These are phyloP conservation scores for Phytophthora colocasiae DNA, from an alignment of 352 stramenopile species.

Conservation along the genomic window DNA sequence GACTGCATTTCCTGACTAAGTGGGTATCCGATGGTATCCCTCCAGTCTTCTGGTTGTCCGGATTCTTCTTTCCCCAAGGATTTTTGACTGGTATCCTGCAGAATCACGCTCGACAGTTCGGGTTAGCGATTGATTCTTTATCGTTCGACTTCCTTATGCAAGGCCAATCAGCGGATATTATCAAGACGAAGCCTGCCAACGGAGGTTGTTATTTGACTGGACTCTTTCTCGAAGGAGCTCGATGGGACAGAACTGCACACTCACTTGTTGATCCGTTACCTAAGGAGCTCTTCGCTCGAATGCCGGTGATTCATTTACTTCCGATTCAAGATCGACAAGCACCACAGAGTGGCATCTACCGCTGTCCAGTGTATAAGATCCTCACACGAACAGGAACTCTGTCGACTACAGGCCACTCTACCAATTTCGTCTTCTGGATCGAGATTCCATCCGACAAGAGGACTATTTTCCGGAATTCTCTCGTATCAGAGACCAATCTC, in stretches of 20 bases:
- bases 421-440: conserved; percentile 98
- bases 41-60: conserved; percentile 89
- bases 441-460: conserved; percentile 89
- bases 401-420: conserved; percentile 96
- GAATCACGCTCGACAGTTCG: conserved; percentile 91
- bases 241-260: conserved; percentile 81
- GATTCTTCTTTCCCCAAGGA: conserved; percentile 93
- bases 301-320: conserved; percentile 91
- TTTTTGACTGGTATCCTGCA: conserved; percentile 94
- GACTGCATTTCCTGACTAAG: conserved; percentile 69
- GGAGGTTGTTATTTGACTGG: conserved; percentile 91
- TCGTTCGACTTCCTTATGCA: conserved; percentile 92
- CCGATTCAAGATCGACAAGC: conserved; percentile 82
- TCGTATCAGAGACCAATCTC: conserved; percentile 95
- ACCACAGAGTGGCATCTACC: conserved; percentile 89
- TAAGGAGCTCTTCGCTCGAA: conserved; percentile 93
- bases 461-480: conserved; percentile 84
- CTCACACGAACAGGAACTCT: conserved; percentile 93
- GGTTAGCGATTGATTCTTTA: conserved; percentile 93
- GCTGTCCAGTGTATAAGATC: conserved; percentile 96
- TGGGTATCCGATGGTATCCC: conserved; percentile 85
- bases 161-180: conserved; percentile 52
- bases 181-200: conserved; percentile 67
- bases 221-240: conserved; percentile 92
- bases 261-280: conserved; percentile 90